Percentiles rank a stretch among this genome's conserved stretches.
phyloP scores from a whole-genome alignment of 129 eudicot genomes.

The Dittrichia graveolens region DNA sequence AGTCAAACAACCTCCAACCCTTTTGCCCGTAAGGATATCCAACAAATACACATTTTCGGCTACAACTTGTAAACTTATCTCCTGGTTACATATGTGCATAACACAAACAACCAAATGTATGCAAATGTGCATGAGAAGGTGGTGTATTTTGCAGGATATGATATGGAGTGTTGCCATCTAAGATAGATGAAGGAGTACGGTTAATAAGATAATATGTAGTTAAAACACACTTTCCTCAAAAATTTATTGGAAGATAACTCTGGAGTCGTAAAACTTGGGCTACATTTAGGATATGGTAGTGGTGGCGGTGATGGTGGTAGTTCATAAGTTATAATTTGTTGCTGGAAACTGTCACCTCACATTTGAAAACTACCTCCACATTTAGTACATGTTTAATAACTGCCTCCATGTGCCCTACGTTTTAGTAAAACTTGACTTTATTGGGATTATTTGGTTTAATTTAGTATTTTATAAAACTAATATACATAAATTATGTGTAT shows the following conservation, averaged over 20 bases:
- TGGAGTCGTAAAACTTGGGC: neutral
- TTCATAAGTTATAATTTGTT: too few relatives aligned
- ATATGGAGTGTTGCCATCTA: conserved; percentile 5
- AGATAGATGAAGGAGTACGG: too few relatives aligned
- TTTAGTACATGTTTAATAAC: too few relatives aligned
- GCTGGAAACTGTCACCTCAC: too few relatives aligned
- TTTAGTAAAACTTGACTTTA: too few relatives aligned
- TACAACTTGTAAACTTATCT: too few relatives aligned
- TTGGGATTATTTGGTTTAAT: too few relatives aligned
- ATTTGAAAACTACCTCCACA: too few relatives aligned
- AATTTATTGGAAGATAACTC: neutral
- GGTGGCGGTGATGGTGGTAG: too few relatives aligned
- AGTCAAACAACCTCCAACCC: conserved; percentile 13
- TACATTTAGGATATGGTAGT: neutral
- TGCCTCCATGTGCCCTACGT: too few relatives aligned
- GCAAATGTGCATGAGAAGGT: neutral
- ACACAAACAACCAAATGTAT: conserved; percentile 13
- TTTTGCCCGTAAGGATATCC: conserved; percentile 7
- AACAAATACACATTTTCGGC: conserved; percentile 1
- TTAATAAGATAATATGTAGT: neutral
- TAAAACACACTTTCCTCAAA: conserved; percentile 8
- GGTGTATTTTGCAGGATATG: neutral
- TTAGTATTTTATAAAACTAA: too few relatives aligned
- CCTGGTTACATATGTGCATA: neutral
- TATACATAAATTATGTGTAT: too few relatives aligned